Conservation (phyloP, 2,329 filamentous ascomycete species). For the Thelonectria olida region DNA sequence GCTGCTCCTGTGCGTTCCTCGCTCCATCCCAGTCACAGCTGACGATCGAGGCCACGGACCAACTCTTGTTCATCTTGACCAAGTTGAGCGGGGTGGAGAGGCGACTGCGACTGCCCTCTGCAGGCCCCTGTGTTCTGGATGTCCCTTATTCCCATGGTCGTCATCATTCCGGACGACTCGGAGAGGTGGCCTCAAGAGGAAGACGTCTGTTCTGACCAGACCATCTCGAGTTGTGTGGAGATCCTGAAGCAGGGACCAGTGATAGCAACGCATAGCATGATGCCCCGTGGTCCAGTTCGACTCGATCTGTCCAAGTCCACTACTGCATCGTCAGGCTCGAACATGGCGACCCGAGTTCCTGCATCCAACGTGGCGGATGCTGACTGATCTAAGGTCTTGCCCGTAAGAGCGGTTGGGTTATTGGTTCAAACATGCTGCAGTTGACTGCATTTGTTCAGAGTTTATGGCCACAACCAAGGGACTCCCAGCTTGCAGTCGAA, state of each 20-base stretch:
- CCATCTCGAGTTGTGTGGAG: not conserved
- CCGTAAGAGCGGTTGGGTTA: slow-evolving; percentile 24
- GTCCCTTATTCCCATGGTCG: slow-evolving; percentile 1
- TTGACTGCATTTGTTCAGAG: too few species aligned
- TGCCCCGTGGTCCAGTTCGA: slow-evolving; percentile 27
- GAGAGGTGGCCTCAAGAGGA: slow-evolving; percentile 7
- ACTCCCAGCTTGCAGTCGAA: too few species aligned
- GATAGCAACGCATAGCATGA: slow-evolving; percentile 21
- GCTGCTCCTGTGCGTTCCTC: slow-evolving; percentile 33
- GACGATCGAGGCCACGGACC: slow-evolving; percentile 39
- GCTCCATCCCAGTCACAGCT: slow-evolving; percentile 36
- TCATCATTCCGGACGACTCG: slow-evolving; percentile 15
- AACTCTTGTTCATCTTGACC: slow-evolving; percentile 38
- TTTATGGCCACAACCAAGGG: too few species aligned
- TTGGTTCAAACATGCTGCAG: slow-evolving; percentile 11
- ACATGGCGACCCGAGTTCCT: slow-evolving; percentile 37
- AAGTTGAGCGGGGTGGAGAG: slow-evolving; percentile 11
- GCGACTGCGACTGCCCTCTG: not conserved
- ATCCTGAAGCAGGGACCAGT: too few species aligned
- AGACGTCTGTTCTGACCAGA: not conserved
- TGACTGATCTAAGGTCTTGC: slow-evolving; percentile 33
- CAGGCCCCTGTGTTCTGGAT: not conserved
- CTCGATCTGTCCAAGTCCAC: slow-evolving; percentile 25
- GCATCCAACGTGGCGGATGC: slow-evolving; percentile 41
- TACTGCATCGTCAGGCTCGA: slow-evolving; percentile 28